Evolutionary conservation across 768 basidiomycete genomes (phyloP), one percentile per base, ranked within the genome.

Genomic region (Infundibulicybe gibba): DNA sequence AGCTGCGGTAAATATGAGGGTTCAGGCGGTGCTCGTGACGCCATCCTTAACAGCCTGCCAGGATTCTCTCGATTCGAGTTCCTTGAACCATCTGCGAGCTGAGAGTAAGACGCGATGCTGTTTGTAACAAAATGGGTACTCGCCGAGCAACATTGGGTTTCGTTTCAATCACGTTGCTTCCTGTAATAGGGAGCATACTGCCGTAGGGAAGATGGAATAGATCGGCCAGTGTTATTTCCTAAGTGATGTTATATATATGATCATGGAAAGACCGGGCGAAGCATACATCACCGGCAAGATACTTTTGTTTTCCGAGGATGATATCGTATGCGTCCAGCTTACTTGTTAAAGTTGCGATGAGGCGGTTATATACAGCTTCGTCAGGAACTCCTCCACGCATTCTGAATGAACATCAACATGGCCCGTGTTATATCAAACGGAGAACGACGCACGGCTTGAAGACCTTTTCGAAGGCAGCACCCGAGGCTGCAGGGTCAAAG

Each of bases 41-140:
- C 65, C 64, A 13, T 65, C 56, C 58, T 75, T 74, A 31, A 76
- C 71, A 1, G 64, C 66, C 45, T 57, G 51, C 80, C 80, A 81
- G 1, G 77, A 62, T 12, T 67, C 59, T 43, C 78, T 66, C 17
- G 68, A 61, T 10, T 64, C 61, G 40, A 82, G 60, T 15, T 70
- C 76, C 45, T 72, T 68, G 71, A 72, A 80, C 80, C 80, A 81
- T 45, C 77, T 72, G 5, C 5, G n/a, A 11, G 43, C 19, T 13
- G 20, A 16, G 31, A 25, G 39, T 15, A 15, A 15, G 17, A 4
- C 32, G 0, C 30, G 3, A 31, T 19, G 11, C 12, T 11, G 20
- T 32, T 37, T 14, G 14, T 31, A 9, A 12, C 38, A 12, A 48
- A 14, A 6, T 35, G 15, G 3, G 4, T 16, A 34, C 39, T 8